phyloP scores from a whole-genome alignment of 2,329 filamentous ascomycete genomes.

The Colletotrichum higginsianum region DNA sequence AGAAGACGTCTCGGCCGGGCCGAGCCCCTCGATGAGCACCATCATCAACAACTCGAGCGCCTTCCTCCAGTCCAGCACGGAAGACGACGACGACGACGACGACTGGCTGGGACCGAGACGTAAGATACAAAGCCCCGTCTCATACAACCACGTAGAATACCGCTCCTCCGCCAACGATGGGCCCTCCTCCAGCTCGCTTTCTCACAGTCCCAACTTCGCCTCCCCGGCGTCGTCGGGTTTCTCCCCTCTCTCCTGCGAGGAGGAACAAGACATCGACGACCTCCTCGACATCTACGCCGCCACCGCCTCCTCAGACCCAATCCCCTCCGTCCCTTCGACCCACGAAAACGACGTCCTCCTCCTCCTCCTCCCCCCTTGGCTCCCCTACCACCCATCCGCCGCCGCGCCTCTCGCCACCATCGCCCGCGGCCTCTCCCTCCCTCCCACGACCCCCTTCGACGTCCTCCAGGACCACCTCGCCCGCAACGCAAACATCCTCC shows the following conservation, averaged over 20 bases:
- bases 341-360: background rate
- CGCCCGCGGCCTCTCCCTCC: slow-evolving; percentile 37
- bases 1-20: background rate
- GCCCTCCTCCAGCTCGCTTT: background rate
- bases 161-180: background rate
- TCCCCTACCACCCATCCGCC: slow-evolving; percentile 7
- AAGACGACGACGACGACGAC: background rate
- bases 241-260: background rate
- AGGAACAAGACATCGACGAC: slow-evolving; percentile 8
- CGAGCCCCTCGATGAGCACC: background rate
- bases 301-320: background rate
- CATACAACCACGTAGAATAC: background rate
- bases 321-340: background rate
- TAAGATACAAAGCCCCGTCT: background rate
- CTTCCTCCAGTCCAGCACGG: background rate
- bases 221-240: background rate
- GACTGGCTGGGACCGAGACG: background rate
- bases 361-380: slow-evolving; percentile 24
- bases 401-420: slow-evolving; percentile 29
- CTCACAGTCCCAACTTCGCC: background rate
- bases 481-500: slow-evolving; percentile 44
- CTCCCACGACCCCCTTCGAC: slow-evolving; percentile 12
- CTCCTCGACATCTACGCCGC: slow-evolving; percentile 14
- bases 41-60: background rate
- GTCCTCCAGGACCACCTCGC: slow-evolving; percentile 41